Percentiles rank a stretch among this genome's conserved stretches.
Evolutionary conservation across 1,139 yeast genomes (phyloP).

Genomic region (Saccharomyces hybrid): DNA sequence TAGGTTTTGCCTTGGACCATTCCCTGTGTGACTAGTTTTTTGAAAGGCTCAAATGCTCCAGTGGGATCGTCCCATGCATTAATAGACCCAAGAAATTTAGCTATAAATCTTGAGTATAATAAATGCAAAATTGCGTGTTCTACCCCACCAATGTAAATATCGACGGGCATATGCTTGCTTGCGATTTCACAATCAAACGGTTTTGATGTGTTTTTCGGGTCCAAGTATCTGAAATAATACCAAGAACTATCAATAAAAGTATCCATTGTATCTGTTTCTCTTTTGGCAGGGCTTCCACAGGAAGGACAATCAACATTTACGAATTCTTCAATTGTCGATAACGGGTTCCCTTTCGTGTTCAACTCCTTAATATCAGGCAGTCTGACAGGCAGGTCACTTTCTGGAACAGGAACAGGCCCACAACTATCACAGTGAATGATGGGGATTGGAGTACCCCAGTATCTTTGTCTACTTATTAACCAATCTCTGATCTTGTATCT

Average conservation of each 20-base stretch:
- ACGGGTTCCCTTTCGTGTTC: conserved; percentile 60
- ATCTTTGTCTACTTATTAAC: conserved; percentile 89
- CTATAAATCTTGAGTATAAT: conserved; percentile 73
- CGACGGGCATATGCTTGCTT: conserved; percentile 64
- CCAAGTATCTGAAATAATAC: conserved; percentile 84
- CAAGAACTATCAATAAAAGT: conserved; percentile 97
- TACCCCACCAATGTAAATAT: conserved; percentile 86
- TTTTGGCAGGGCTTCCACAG: conserved; percentile 64
- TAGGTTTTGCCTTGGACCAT: conserved; percentile 95
- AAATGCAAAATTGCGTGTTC: conserved; percentile 94
- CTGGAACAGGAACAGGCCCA: conserved; percentile 90
- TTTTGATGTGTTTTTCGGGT: conserved; percentile 48
- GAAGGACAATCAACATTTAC: conserved; percentile 71
- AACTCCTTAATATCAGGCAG: conserved; percentile 55
- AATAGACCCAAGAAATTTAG: conserved; percentile 64
- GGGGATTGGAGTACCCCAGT: conserved; percentile 99
- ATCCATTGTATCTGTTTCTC: conserved; percentile 98
- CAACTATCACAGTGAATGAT: conserved; percentile 78
- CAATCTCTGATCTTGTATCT: conserved; percentile 78
- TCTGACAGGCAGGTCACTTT: conserved; percentile 69
- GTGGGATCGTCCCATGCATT: conserved; percentile 53
- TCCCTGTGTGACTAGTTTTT: conserved; percentile 80
- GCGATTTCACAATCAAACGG: conserved; percentile 54
- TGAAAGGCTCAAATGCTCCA: conserved; percentile 69
- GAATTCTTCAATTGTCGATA: conserved; percentile 62